A percentile compares a stretch with the other conserved stretches of the same genome.
These are phyloP conservation scores for Cyclotella kingstonii DNA, from an alignment of 108 stramenopile species.

Conservation along the genomic window DNA sequence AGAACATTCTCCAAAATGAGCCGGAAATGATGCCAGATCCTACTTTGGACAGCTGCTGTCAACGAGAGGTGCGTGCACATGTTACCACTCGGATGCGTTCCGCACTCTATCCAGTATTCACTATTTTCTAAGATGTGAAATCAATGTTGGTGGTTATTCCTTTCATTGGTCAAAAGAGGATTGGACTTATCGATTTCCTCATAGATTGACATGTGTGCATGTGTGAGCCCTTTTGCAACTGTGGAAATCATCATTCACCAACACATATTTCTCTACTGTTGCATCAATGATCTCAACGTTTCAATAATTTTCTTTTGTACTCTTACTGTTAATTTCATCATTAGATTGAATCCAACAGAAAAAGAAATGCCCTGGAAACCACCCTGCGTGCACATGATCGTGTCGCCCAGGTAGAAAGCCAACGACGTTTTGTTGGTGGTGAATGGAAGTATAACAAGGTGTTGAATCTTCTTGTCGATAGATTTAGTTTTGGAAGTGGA, in stretches of 20 bases:
- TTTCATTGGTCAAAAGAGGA: too few relatives aligned
- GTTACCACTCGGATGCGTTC: not conserved
- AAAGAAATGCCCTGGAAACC: slow-evolving; percentile 48
- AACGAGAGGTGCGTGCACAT: slow-evolving; percentile 64
- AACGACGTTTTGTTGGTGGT: slow-evolving; percentile 27
- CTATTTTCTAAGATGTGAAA: too few relatives aligned
- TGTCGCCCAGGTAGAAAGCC: slow-evolving; percentile 65
- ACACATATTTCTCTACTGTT: too few relatives aligned
- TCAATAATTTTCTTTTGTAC: not conserved
- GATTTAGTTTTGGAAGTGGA: slow-evolving; percentile 42
- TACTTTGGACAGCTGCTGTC: slow-evolving; percentile 75
- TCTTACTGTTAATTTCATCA: not conserved
- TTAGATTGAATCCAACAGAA: slow-evolving; percentile 68
- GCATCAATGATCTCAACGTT: not conserved
- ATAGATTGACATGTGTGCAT: too few relatives aligned
- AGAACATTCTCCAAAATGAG: slow-evolving; percentile 30
- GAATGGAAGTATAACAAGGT: slow-evolving; percentile 1
- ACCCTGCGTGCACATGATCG: slow-evolving; percentile 75
- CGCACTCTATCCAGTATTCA: not conserved
- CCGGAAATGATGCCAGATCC: slow-evolving; percentile 53
- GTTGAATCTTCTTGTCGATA: slow-evolving; percentile 52
- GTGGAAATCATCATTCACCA: too few relatives aligned
- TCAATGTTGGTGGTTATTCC: too few relatives aligned
- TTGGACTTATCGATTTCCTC: too few relatives aligned
- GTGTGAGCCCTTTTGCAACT: too few relatives aligned